Evolutionary conservation across 257 asterid species (phyloP), one percentile per base, ranked within the genome.

Genomic region (Solanum bukasovii): DNA sequence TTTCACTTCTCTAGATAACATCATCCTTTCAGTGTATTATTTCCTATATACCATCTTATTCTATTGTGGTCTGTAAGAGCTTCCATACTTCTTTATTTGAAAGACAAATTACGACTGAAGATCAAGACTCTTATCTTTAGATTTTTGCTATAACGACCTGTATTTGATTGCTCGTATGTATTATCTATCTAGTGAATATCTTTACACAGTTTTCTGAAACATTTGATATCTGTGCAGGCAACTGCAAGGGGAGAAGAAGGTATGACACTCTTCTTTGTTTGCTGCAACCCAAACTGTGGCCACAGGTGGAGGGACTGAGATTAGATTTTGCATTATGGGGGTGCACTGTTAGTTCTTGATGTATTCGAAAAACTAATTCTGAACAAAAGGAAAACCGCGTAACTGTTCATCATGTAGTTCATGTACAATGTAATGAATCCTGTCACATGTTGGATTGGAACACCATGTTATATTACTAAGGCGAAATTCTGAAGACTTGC

Each of bases 171-270:
- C 9, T 4, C 21, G 4, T 21, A 9, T 84, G 63, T 13, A 68
- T 2, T 27, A 85, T 35, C 27, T 67, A 31, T 71, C 9, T 88
- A 42, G 35, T 29, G 40, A 9, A 61, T 73, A 11, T 84, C 31
- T 42, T 72, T 63, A 34, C 23, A 7, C 6, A n/a, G 10, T 56
- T 46, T 29, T 68, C 38, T 42, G 84, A 78, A 70, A 44, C 73
- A 65, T 44, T 65, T 31, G n/a, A 61, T 87, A 25, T 38, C 75
- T n/a, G 59, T 88, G 90, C 97, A 96, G 99, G 99, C 98, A 35
- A 95, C 98, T 92, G 95, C 98, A 77, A 90, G 97, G 88, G 98
- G 98, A 70, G 99, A 96, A 93, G 98, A 96, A 92, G 99, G 99
- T 27, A 95, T 95, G 99, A 93, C 98, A 0, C 91, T 96, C 88